Base-by-base conservation (phyloP, 1,139 yeast species). In the Starmera stellimalicola region DNA sequence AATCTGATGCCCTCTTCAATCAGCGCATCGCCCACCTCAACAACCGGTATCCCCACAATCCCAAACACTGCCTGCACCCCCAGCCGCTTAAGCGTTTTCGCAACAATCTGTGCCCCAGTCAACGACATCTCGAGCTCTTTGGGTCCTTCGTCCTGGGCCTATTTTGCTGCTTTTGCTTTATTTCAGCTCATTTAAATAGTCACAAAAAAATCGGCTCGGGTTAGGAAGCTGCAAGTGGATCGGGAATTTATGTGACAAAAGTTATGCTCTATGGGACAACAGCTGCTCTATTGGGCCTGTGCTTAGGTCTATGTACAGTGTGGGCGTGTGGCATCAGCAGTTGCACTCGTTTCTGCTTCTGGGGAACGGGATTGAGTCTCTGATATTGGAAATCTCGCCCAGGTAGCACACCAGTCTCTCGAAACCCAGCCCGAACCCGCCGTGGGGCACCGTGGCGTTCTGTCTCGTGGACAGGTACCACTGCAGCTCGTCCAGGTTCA, bases 401-500 rank as follows among this genome's bases (percentile, higher is more conserved):
- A 85, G 60, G 47, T 78, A 88, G 30, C 82, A 75, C 14, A 93
- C 57, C 27, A 91, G 58, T 40, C 99, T 63, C 54, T 93, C 98
- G 47, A 88, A 77, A 0, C 99, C 99, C 65, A 93, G 65, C 0
- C 99, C 99, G 57, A 82, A 93, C 0, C 99, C 99, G 30, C 98
- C 98, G 53, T 88, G 97, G 0, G 96, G 95, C 24, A 79, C 78
- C 6, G 82, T 63, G 0, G 97, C 98, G 44, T 82, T 77, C 41
- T 63, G 63, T 38, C 98, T 65, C 8, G 82, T 63, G 3, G 76
- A 70, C 20, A 80, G 50, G 52, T 88, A 93, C 99, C 99, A 93
- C 22, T 70, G 64, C 57, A 88, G 58, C 11, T 77, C 78, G 2
- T 62, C 65, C 6, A 52, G 32, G 50, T 77, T 72, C 83, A 78